These are phyloP conservation scores for Phytopythium oedochilum DNA, from an alignment of 352 stramenopile species.

Conservation along the genomic window DNA sequence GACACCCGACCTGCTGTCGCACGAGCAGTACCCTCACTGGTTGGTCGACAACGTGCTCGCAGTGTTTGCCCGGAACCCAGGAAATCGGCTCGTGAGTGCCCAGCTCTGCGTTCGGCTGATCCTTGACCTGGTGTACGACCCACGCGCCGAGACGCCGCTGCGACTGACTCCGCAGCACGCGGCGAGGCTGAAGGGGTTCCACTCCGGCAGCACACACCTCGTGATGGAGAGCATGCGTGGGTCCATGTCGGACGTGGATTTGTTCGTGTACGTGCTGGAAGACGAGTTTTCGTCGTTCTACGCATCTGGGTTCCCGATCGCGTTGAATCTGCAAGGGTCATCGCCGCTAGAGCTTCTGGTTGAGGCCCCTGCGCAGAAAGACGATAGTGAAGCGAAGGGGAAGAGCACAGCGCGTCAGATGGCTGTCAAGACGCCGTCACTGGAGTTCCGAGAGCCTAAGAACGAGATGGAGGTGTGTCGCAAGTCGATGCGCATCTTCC, in stretches of 20 bases:
- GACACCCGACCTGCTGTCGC: not conserved
- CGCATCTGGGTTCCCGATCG: constrained; percentile 35
- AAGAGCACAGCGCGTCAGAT: constrained; percentile 12
- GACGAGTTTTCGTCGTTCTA: constrained; percentile 58
- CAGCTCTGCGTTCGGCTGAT: constrained; percentile 49
- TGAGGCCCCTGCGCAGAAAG: constrained; percentile 17
- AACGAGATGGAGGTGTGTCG: constrained; percentile 74
- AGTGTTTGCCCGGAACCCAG: constrained; percentile 40
- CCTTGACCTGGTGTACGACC: constrained; percentile 52
- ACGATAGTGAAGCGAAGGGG: not conserved
- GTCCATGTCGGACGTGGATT: constrained; percentile 67
- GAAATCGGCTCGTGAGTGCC: constrained; percentile 46
- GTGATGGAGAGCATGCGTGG: constrained; percentile 85
- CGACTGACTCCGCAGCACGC: constrained; percentile 17
- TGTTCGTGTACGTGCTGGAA: constrained; percentile 81
- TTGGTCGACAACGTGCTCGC: constrained; percentile 41
- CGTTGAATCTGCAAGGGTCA: constrained; percentile 51
- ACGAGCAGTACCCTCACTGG: constrained; percentile 39
- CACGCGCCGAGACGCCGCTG: constrained; percentile 10
- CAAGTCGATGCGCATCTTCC: constrained; percentile 66
- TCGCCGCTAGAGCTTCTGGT: constrained; percentile 69
- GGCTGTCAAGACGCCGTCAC: constrained; percentile 15
- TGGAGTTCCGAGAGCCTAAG: constrained; percentile 40
- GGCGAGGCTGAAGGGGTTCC: constrained; percentile 38
- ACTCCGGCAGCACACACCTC: constrained; percentile 60